A percentile compares a stretch with the other conserved stretches of the same genome.
These are phyloP conservation scores for Leccinum uliginosum DNA, from an alignment of 768 basidiomycete species.

Conservation along the genomic window DNA sequence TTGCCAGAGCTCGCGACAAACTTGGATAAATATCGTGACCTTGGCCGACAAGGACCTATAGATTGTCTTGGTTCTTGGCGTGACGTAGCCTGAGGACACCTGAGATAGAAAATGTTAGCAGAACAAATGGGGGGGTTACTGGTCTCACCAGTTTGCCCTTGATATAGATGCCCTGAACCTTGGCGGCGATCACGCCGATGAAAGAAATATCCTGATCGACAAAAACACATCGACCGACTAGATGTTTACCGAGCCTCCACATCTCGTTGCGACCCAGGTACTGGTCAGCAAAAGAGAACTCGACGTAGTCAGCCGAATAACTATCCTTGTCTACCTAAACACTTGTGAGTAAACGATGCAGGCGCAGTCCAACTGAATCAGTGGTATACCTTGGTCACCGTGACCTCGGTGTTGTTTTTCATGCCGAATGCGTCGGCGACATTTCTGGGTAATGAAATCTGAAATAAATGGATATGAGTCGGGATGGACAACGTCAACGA, in stretches of 20 bases:
- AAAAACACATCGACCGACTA: conserved; percentile 79
- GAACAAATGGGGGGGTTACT: neutral
- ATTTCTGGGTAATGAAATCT: conserved; percentile 75
- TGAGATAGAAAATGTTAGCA: conserved; percentile 25
- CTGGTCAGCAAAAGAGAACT: conserved; percentile 91
- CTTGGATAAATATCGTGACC: conserved; percentile 92
- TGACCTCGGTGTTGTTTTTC: conserved; percentile 70
- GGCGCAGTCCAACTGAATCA: neutral
- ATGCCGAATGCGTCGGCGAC: conserved; percentile 68
- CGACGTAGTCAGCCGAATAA: conserved; percentile 72
- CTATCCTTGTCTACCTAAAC: conserved; percentile 61
- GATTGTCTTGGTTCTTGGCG: conserved; percentile 79
- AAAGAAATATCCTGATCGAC: conserved; percentile 82
- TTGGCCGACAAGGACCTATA: conserved; percentile 90
- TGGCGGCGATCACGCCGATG: conserved; percentile 77
- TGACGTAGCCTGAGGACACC: conserved; percentile 82
- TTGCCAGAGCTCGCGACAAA: conserved; percentile 94
- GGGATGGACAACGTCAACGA: neutral
- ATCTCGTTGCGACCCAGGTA: conserved; percentile 95
- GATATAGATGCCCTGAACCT: conserved; percentile 75
- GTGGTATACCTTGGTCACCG: conserved; percentile 56
- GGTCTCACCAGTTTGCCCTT: conserved; percentile 55
- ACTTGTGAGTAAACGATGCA: conserved; percentile 12
- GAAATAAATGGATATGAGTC: conserved; percentile 1
- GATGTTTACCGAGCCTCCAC: conserved; percentile 86